Evolutionary conservation across 768 basidiomycete species (phyloP).

Genomic region (Suillus cothurnatus): DNA sequence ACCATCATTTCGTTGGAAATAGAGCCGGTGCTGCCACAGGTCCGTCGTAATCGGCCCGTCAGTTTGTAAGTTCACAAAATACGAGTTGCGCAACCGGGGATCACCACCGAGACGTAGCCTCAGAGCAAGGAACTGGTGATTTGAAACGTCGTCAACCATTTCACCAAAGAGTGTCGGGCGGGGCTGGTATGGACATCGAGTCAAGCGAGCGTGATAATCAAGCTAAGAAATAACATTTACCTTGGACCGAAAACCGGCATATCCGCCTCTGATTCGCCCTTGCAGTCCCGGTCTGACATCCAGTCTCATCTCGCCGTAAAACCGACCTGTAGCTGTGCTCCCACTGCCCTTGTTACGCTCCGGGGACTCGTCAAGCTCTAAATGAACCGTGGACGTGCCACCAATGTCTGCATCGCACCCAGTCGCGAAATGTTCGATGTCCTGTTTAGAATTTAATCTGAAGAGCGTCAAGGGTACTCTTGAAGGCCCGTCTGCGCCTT

Average conservation of each 20-base stretch:
- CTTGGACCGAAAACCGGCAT: conserved; percentile 89
- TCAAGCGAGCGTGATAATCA: not conserved
- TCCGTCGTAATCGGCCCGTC: conserved; percentile 79
- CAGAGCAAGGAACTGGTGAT: conserved; percentile 79
- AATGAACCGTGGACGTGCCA: conserved; percentile 73
- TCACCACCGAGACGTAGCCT: conserved; percentile 80
- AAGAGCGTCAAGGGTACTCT: conserved; percentile 67
- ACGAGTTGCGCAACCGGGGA: conserved; percentile 76
- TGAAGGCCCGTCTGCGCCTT: conserved; percentile 66
- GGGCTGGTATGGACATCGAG: conserved; percentile 42
- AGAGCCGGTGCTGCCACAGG: conserved; percentile 95
- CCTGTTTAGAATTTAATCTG: conserved; percentile 59
- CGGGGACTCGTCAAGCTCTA: conserved; percentile 65
- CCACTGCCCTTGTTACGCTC: conserved; percentile 48
- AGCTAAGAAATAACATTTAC: conserved; percentile 37
- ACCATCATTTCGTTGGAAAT: conserved; percentile 63
- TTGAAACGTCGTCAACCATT: conserved; percentile 79
- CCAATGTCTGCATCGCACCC: conserved; percentile 93
- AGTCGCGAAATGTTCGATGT: conserved; percentile 64
- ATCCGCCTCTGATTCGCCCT: conserved; percentile 77
- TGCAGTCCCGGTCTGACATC: conserved; percentile 67
- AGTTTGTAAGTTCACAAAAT: conserved; percentile 93
- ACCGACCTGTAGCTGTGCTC: conserved; percentile 59
- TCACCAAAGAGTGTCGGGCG: conserved; percentile 89
- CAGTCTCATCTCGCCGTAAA: conserved; percentile 80